These are phyloP conservation scores for Zea mays DNA, from an alignment of 176 grass and related monocot species.

Conservation along the genomic window Zm-B73-REFERENCE-NAM-5.0 NC_050096.1:57023001-57023500, in stretches of 20 bases:
- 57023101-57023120: constrained; percentile 58
- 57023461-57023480: constrained; percentile 93
- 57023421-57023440: constrained; percentile 93
- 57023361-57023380: constrained; percentile 78
- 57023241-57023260: neutral
- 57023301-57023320: neutral
- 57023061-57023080: constrained; percentile 91
- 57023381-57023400: constrained; percentile 76
- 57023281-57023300: neutral
- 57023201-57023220: neutral
- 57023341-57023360: constrained; percentile 53
- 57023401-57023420: constrained; percentile 95
- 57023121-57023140: constrained; percentile 93
- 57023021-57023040: constrained; percentile 96
- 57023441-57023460: constrained; percentile 89
- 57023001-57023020: constrained; percentile 76
- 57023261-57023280: neutral
- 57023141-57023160: constrained; percentile 97
- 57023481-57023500: constrained; percentile 94
- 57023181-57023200: constrained; percentile 85
- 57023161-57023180: constrained; percentile 99
- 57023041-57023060: constrained; percentile 97
- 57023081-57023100: constrained; percentile 77
- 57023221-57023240: neutral
- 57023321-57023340: constrained; percentile 8